phyloP scores from a whole-genome alignment of 1,139 yeast species.

The Zhuliangozyma parablackwelliae region DNA sequence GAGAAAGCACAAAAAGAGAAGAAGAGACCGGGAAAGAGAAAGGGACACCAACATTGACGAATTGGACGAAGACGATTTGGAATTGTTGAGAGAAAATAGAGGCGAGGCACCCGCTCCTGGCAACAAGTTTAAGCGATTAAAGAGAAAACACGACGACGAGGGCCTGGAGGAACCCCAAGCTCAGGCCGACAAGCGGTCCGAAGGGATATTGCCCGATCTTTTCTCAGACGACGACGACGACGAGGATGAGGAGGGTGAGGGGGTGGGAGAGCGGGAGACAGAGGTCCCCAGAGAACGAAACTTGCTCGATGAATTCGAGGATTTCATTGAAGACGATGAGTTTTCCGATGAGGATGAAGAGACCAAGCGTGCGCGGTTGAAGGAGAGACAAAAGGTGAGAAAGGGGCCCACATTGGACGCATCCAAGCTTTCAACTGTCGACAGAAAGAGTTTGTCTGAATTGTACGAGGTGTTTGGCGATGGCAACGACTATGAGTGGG shows the following conservation, averaged over 20 bases:
- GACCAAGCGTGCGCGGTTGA: conserved; percentile 21
- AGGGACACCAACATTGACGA: conserved; percentile 46
- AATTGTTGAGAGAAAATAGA: conserved; percentile 82
- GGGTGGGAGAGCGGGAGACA: conserved; percentile 12
- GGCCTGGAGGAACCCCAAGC: conserved; percentile 22
- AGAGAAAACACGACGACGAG: conserved; percentile 45
- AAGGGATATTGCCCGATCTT: conserved; percentile 60
- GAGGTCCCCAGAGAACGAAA: conserved; percentile 36
- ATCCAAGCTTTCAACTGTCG: conserved; percentile 70
- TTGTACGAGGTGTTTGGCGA: conserved; percentile 94
- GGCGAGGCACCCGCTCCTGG: conserved; percentile 53
- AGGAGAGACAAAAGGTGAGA: conserved; percentile 39
- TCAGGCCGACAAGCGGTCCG: conserved; percentile 12
- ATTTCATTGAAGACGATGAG: conserved; percentile 95
- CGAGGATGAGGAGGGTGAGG: conserved; percentile 22
- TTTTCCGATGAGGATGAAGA: conserved; percentile 84
- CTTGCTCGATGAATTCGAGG: conserved; percentile 82
- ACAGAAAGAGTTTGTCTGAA: conserved; percentile 89
- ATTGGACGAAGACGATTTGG: conserved; percentile 92
- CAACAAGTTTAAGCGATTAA: conserved; percentile 71
- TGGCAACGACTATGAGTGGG: conserved; percentile 98
- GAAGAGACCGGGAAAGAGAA: conserved; percentile 27
- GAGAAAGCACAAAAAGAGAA: conserved; percentile 39
- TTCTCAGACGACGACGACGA: conserved; percentile 79
- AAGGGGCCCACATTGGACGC: conserved; percentile 45